Conservation (phyloP, 202 grass and related monocot species). For the Eragrostis tef region DNA sequence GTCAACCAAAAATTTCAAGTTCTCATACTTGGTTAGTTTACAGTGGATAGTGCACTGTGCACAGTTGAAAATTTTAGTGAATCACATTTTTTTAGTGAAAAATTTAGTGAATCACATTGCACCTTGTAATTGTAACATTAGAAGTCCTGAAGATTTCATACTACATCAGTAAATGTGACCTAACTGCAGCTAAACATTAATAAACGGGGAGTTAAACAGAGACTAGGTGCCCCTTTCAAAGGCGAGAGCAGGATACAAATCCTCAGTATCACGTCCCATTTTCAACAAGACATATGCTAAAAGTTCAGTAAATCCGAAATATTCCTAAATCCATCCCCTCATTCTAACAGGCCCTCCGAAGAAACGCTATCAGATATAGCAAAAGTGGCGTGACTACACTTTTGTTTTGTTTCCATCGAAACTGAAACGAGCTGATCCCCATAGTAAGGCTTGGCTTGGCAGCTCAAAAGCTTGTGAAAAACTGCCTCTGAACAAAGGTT, state of each 20-base stretch:
- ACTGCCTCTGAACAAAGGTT: neutral
- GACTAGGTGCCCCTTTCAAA: neutral
- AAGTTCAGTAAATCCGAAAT: neutral
- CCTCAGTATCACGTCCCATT: neutral
- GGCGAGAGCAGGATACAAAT: neutral
- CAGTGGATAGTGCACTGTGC: neutral
- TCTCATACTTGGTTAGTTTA: neutral
- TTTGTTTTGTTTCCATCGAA: too few species aligned
- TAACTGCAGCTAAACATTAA: neutral
- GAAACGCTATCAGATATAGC: too few species aligned
- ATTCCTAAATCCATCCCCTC: neutral
- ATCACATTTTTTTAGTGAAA: neutral
- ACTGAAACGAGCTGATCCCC: too few species aligned
- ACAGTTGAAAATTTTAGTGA: neutral
- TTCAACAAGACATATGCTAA: neutral
- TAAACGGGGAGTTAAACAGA: neutral
- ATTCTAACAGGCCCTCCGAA: too few species aligned
- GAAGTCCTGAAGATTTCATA: neutral
- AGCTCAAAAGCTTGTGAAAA: neutral
- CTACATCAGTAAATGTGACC: neutral
- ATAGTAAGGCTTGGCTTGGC: neutral
- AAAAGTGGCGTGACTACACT: too few species aligned
- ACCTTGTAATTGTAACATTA: neutral
- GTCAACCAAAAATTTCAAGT: neutral
- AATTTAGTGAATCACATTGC: neutral